Conservation (phyloP, 305 asterid genomes). For the Fraxinus nigra region DNA sequence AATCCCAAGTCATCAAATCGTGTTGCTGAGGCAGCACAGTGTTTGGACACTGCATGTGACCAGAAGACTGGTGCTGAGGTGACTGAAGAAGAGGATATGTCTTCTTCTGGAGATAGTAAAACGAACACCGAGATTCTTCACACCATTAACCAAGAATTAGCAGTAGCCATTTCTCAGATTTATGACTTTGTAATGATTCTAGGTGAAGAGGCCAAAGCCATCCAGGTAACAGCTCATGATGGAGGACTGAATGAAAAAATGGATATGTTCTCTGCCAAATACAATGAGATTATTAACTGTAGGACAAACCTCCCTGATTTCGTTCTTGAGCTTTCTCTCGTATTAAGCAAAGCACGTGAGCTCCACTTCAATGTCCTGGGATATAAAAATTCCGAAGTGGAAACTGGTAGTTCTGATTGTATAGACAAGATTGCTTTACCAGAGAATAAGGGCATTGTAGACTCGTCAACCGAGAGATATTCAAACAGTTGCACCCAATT, state of each 20-base stretch:
- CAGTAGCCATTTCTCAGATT: constrained; percentile 53
- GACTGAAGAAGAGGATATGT: constrained; percentile 27
- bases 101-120: constrained; percentile 29
- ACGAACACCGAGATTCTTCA: constrained; percentile 20
- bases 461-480: constrained; percentile 40
- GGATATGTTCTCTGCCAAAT: constrained; percentile 52
- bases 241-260: constrained; percentile 49
- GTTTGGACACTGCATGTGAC: constrained; percentile 29
- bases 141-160: constrained; percentile 41
- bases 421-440: constrained; percentile 87
- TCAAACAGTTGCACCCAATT: constrained; percentile 46
- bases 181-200: constrained; percentile 52
- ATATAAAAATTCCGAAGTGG: constrained; percentile 55
- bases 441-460: constrained; percentile 50
- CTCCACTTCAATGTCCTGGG: constrained; percentile 57
- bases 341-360: constrained; percentile 51
- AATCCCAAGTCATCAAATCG: constrained; percentile 34
- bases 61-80: constrained; percentile 21
- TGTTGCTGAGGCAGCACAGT: constrained; percentile 27
- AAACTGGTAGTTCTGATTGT: constrained; percentile 58
- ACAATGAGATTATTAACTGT: constrained; percentile 42
- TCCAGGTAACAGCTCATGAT: constrained; percentile 42
- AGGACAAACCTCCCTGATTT: constrained; percentile 46
- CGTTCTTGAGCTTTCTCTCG: constrained; percentile 55
- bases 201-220: constrained; percentile 58